A percentile compares a stretch with the other conserved stretches of the same genome.
Evolutionary conservation across 106 monocot genomes (phyloP).

Genomic region (Apostasia shenzhenica): DNA sequence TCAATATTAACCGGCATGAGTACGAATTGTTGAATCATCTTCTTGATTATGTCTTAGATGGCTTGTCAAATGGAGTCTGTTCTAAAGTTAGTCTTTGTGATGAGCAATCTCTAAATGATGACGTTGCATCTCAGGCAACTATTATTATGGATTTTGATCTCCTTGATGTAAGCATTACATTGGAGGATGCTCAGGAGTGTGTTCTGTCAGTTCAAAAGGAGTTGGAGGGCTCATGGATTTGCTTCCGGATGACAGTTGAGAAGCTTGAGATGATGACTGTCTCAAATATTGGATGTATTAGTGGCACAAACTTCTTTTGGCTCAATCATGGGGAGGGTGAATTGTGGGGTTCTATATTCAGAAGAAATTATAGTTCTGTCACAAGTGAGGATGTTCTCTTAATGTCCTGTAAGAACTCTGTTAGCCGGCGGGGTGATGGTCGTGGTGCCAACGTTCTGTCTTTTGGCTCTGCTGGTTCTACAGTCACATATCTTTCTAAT

Average conservation of each 20-base stretch:
- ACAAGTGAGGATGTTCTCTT: slow-evolving; percentile 53
- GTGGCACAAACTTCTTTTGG: slow-evolving; percentile 48
- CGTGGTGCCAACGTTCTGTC: slow-evolving; percentile 69
- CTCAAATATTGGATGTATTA: slow-evolving; percentile 67
- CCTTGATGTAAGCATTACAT: slow-evolving; percentile 41
- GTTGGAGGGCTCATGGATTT: slow-evolving; percentile 67
- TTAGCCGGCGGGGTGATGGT: slow-evolving; percentile 58
- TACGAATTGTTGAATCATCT: slow-evolving; percentile 40
- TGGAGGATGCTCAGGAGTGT: slow-evolving; percentile 34
- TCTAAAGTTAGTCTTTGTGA: slow-evolving; percentile 9
- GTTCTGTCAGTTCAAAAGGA: slow-evolving; percentile 58
- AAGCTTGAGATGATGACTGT: slow-evolving; percentile 77
- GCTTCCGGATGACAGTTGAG: slow-evolving; percentile 37
- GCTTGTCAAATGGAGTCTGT: slow-evolving; percentile 19
- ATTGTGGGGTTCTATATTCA: slow-evolving; percentile 56
- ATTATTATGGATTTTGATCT: slow-evolving; percentile 57
- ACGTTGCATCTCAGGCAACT: slow-evolving; percentile 42
- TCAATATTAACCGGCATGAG: slow-evolving; percentile 41
- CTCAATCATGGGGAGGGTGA: slow-evolving; percentile 84
- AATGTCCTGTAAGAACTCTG: slow-evolving; percentile 54
- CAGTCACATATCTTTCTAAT: slow-evolving; percentile 45
- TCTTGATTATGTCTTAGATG: slow-evolving; percentile 28
- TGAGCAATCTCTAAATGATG: slow-evolving; percentile 4
- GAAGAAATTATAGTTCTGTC: slow-evolving; percentile 11
- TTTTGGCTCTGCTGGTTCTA: slow-evolving; percentile 60